Evolutionary conservation across 2,329 filamentous ascomycete genomes (phyloP).

Genomic region (Venturia pyrina): DNA sequence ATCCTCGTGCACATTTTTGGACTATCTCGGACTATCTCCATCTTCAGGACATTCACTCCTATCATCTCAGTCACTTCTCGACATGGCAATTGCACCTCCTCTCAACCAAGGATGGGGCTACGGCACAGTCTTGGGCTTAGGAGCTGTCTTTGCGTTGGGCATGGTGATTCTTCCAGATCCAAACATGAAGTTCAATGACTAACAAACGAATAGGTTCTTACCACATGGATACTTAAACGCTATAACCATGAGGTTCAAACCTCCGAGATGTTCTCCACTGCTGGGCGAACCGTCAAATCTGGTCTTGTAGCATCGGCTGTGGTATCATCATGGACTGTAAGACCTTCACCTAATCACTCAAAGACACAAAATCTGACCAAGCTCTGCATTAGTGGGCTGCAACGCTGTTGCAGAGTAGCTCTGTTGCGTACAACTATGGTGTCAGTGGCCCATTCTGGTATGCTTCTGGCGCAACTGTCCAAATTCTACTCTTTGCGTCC

Average conservation of each 20-base stretch:
- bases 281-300: conserved; percentile 21
- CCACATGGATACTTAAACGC: conserved; percentile 22
- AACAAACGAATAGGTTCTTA: conserved; percentile 17
- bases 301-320: conserved; percentile 22
- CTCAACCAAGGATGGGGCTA: conserved; percentile 17
- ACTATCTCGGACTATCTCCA: neutral
- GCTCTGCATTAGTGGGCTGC: conserved; percentile 19
- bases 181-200: neutral
- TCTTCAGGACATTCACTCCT: neutral
- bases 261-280: conserved; percentile 23
- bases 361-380: neutral
- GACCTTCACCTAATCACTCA: neutral
- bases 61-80: neutral
- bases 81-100: conserved; percentile 3
- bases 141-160: conserved; percentile 21
- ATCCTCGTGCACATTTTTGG: neutral
- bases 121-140: conserved; percentile 24
- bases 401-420: conserved; percentile 23
- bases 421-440: conserved; percentile 28
- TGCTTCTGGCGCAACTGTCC: conserved; percentile 28
- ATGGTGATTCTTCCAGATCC: neutral
- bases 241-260: conserved; percentile 25
- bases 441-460: conserved; percentile 15
- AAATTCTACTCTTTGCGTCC: conserved; percentile 25
- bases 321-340: conserved; percentile 12